Evolutionary conservation across 2,329 filamentous ascomycete species (phyloP).

Genomic region (Clonostachys solani): DNA sequence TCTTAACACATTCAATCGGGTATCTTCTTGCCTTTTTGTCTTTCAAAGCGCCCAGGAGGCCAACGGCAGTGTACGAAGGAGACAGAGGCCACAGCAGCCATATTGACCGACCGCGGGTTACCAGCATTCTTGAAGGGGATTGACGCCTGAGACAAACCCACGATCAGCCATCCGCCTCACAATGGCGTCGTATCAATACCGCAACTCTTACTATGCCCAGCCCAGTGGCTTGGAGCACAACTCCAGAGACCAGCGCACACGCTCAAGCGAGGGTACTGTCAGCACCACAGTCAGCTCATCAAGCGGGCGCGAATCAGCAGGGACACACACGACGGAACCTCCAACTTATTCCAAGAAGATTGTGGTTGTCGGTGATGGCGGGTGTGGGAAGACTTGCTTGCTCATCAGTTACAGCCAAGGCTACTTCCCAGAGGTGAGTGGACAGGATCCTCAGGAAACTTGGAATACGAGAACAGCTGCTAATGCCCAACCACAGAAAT

Average conservation of each 20-base stretch:
- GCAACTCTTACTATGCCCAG: slow-evolving; percentile 47
- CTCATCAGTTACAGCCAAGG: slow-evolving; percentile 98
- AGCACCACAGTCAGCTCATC: slow-evolving; percentile 78
- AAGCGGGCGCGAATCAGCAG: slow-evolving; percentile 71
- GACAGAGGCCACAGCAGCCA: too few relatives aligned
- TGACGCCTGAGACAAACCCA: slow-evolving; percentile 1
- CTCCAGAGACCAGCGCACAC: slow-evolving; percentile 45
- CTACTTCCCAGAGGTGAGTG: slow-evolving; percentile 91
- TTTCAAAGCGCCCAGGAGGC: too few relatives aligned
- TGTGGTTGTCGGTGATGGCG: slow-evolving; percentile 95
- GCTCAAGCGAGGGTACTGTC: slow-evolving; percentile 85
- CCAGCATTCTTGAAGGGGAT: slow-evolving; percentile 1
- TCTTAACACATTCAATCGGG: too few relatives aligned
- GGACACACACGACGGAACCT: slow-evolving; percentile 83
- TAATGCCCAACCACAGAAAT: slow-evolving; percentile 65
- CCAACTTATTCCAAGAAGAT: slow-evolving; percentile 98
- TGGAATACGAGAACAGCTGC: neutral
- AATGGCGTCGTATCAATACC: slow-evolving; percentile 51
- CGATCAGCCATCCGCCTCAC: slow-evolving; percentile 7
- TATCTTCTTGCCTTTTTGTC: too few relatives aligned
- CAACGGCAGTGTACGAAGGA: too few relatives aligned
- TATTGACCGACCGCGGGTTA: neutral
- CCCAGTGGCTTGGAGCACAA: slow-evolving; percentile 20
- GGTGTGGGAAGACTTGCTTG: slow-evolving; percentile 97
- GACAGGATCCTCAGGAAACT: neutral